phyloP scores from a whole-genome alignment of 2,329 filamentous ascomycete species.

The Aspergillus sp. region DNA sequence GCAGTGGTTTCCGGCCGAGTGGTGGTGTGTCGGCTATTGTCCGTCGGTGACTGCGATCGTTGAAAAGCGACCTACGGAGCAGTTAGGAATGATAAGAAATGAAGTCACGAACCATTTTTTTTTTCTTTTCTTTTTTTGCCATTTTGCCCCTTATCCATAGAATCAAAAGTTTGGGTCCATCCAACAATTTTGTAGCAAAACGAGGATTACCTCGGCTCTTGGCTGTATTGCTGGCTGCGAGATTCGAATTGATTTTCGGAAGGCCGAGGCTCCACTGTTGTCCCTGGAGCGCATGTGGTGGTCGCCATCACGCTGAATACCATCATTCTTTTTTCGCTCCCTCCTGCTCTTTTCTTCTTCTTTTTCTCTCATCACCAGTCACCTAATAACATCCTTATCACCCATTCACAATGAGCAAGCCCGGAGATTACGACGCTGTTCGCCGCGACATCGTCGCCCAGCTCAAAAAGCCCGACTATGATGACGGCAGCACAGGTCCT shows the following conservation, averaged over 20 bases:
- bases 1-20: not conserved
- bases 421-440: conserved; percentile 49
- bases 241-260: not conserved
- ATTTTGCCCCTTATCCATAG: not conserved
- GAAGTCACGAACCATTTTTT: not conserved
- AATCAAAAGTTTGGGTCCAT: not conserved
- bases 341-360: not conserved
- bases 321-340: not conserved
- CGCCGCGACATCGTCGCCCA: conserved; percentile 55
- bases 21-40: not conserved
- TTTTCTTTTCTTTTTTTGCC: too few relatives aligned
- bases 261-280: conserved; percentile 10
- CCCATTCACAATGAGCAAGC: conserved; percentile 31
- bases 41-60: not conserved
- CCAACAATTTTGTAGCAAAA: not conserved
- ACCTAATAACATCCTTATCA: not conserved
- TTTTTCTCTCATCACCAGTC: not conserved
- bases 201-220: conserved; percentile 13
- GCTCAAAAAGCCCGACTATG: conserved; percentile 61
- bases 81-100: not conserved
- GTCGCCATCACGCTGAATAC: conserved; percentile 1
- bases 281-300: conserved; percentile 7
- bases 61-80: not conserved
- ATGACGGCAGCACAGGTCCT: conserved; percentile 64
- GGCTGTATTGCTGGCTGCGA: not conserved